Conservation (phyloP, 805 yeast species). For the Spathaspora sp. region DNA sequence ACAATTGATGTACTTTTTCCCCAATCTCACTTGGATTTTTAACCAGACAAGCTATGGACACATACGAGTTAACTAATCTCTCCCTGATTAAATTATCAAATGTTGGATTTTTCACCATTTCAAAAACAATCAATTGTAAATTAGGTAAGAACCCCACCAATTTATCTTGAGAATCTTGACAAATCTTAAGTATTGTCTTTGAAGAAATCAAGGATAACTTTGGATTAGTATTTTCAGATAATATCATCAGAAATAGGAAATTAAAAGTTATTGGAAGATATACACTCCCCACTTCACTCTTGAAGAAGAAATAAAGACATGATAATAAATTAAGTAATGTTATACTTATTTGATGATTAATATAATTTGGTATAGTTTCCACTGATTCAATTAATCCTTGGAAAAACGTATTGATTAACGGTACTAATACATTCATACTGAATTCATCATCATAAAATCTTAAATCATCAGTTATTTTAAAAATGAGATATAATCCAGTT, state of each 20-base stretch:
- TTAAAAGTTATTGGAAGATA: constrained; percentile 52
- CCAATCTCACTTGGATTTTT: constrained; percentile 39
- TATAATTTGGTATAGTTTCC: constrained; percentile 5
- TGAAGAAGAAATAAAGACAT: constrained; percentile 57
- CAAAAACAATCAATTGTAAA: constrained; percentile 45
- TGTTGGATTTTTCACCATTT: constrained; percentile 39
- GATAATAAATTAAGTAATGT: constrained; percentile 45
- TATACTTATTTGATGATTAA: constrained; percentile 7
- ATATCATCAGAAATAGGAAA: constrained; percentile 45
- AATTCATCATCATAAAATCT: constrained; percentile 33
- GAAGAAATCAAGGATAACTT: constrained; percentile 33
- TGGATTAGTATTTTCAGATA: constrained; percentile 11
- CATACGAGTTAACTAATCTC: constrained; percentile 57
- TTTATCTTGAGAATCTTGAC: constrained; percentile 48
- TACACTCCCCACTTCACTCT: constrained; percentile 36
- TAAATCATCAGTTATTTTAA: constrained; percentile 53
- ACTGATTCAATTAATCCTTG: constrained; percentile 18
- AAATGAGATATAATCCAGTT: constrained; percentile 46
- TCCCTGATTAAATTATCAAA: constrained; percentile 50
- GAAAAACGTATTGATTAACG: constrained; percentile 23
- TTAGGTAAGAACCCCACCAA: constrained; percentile 41
- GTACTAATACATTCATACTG: constrained; percentile 13
- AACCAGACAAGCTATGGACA: constrained; percentile 57
- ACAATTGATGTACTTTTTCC: constrained; percentile 5
- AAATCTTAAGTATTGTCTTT: constrained; percentile 55